phyloP scores from a whole-genome alignment of 768 basidiomycete genomes.

The Boletus tylopilopsis region DNA sequence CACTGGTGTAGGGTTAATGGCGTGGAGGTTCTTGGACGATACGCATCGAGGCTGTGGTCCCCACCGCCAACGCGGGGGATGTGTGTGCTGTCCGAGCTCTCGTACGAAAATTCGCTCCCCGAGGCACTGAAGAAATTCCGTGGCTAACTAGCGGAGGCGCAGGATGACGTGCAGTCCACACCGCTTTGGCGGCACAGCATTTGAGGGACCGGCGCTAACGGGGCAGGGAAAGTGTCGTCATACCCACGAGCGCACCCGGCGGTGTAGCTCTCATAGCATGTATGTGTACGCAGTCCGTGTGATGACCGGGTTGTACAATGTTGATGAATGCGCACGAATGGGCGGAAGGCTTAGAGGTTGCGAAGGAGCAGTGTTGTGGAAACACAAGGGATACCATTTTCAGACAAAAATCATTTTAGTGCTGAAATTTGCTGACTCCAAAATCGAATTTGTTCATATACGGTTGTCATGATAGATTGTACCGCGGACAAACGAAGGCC shows the following conservation, averaged over 20 bases:
- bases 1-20: conserved; percentile 2
- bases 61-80: conserved; percentile 14
- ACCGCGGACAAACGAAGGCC: neutral
- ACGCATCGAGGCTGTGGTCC: conserved; percentile 19
- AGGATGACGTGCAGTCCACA: conserved; percentile 16
- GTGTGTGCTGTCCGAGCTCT: neutral
- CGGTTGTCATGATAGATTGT: neutral
- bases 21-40: conserved; percentile 8
- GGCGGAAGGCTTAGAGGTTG: neutral
- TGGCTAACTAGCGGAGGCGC: conserved; percentile 9
- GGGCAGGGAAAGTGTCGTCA: neutral
- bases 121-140: neutral
- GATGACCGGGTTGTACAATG: neutral
- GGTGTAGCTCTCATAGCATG: conserved; percentile 3
- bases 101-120: neutral
- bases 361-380: conserved; percentile 5
- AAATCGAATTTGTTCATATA: conserved; percentile 10
- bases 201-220: neutral
- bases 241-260: neutral
- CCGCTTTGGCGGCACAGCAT: conserved; percentile 26
- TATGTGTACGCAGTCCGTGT: neutral
- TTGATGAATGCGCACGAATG: neutral
- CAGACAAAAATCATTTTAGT: conserved; percentile 10
- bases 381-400: conserved; percentile 24
- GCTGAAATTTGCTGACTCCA: neutral